Percentiles rank a stretch among this genome's conserved stretches.
Conservation (phyloP, 139 green algal genomes). For the Chlorella sp. region DNA sequence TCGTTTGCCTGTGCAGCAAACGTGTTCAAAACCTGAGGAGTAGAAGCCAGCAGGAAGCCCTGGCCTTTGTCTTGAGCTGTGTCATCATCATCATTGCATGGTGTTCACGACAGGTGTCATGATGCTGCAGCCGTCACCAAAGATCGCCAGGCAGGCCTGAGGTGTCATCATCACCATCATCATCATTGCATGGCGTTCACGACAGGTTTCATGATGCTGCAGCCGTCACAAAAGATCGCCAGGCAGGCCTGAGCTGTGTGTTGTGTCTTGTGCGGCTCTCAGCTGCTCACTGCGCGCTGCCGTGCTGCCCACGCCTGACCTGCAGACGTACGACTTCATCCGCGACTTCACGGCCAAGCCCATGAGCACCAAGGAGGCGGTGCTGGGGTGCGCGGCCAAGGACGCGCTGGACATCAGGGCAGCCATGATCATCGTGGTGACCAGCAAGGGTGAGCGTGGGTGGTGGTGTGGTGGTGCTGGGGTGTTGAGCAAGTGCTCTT, state of each 20-base stretch:
- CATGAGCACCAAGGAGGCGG: constrained; percentile 27
- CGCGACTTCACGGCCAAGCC: constrained; percentile 44
- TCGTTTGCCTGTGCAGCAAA: background rate
- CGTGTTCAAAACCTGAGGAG: background rate
- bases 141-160: background rate
- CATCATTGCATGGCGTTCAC: background rate
- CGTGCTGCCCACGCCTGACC: background rate
- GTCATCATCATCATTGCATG: too few relatives aligned
- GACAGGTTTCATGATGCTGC: background rate
- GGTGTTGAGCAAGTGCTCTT: too few relatives aligned
- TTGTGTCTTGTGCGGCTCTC: background rate
- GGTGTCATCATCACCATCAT: background rate
- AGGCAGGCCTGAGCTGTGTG: too few relatives aligned
- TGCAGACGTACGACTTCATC: constrained; percentile 44
- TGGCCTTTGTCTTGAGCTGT: too few relatives aligned
- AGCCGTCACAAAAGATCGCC: too few relatives aligned
- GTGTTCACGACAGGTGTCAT: background rate
- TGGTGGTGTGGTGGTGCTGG: too few relatives aligned
- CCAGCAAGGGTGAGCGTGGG: constrained; percentile 16
- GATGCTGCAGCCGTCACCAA: background rate
- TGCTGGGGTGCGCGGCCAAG: constrained; percentile 37
- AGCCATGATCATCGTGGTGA: constrained; percentile 35
- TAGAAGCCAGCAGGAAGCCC: too few relatives aligned
- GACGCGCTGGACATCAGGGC: constrained; percentile 36
- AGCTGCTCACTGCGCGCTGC: background rate